Percentiles rank a stretch among this genome's conserved stretches.
Evolutionary conservation across 2,329 filamentous ascomycete species (phyloP).

Genomic region (Chalara sp.): DNA sequence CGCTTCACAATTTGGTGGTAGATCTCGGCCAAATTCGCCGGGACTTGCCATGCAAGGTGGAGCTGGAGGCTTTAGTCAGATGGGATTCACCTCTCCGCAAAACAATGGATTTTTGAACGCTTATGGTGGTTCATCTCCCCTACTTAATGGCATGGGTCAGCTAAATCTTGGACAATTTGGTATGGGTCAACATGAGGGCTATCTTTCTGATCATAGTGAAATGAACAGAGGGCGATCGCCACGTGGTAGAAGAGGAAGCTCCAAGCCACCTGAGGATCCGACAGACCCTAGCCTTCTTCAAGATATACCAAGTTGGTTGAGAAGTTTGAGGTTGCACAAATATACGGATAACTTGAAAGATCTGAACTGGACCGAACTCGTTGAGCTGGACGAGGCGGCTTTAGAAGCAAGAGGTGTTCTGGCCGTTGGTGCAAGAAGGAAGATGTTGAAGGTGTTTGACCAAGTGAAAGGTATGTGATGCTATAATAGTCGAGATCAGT

Average conservation of each 20-base stretch:
- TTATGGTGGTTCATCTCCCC: slow-evolving; percentile 68
- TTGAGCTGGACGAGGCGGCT: slow-evolving; percentile 88
- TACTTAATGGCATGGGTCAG: slow-evolving; percentile 64
- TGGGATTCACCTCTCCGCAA: slow-evolving; percentile 80
- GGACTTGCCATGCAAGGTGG: slow-evolving; percentile 74
- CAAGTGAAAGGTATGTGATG: slow-evolving; percentile 67
- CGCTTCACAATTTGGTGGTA: slow-evolving; percentile 47
- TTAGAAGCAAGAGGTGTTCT: slow-evolving; percentile 91
- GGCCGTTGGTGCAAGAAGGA: slow-evolving; percentile 86
- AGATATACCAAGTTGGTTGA: slow-evolving; percentile 93
- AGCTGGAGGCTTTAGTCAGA: slow-evolving; percentile 47
- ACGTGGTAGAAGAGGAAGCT: slow-evolving; percentile 84
- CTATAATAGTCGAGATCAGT: background rate
- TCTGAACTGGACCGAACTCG: slow-evolving; percentile 88
- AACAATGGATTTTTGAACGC: slow-evolving; percentile 91
- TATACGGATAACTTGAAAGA: slow-evolving; percentile 98
- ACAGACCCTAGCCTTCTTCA: slow-evolving; percentile 85
- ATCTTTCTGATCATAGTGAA: slow-evolving; percentile 90
- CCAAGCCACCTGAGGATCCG: slow-evolving; percentile 95
- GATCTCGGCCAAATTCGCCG: slow-evolving; percentile 84
- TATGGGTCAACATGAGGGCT: slow-evolving; percentile 67
- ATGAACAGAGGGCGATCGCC: slow-evolving; percentile 87
- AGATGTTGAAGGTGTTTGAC: slow-evolving; percentile 99
- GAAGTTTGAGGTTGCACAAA: slow-evolving; percentile 92
- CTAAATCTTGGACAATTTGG: slow-evolving; percentile 69